Evolutionary conservation across 306 rosid genomes (phyloP), one percentile per base, ranked within the genome.

Genomic region (Fagus crenata): DNA sequence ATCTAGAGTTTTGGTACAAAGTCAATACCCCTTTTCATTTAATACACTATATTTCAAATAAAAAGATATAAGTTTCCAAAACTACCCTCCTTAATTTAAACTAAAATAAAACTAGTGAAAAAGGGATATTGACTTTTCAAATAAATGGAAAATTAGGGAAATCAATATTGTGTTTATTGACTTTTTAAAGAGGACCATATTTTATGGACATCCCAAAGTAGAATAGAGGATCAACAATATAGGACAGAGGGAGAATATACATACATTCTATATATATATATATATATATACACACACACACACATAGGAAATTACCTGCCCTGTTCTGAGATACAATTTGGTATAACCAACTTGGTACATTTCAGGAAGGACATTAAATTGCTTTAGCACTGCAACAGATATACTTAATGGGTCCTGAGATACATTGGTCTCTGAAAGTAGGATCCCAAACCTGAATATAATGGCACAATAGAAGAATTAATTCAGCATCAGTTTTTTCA

Each of bases 321-420:
- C 99, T 4, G 89, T 73, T 82, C 96, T 93, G 69, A 96, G 92
- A 82, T 84, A 96, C 72, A 96, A 82, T 87, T 96, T 96, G 12
- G 96, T 92, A 88, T 86, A 96, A 76, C 99, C 99, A 85, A 92
- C 88, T 85, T 86, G 99, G 85, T 89, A 96, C 97, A 93, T 89
- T 80, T 89, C 98, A 7, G 97, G 92, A 68, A 80, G 93, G 87
- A 91, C 78, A 72, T 85, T 86, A 74, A 91, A 90, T 71, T 91
- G 91, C 84, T 89, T 96, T 72, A 96, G 85, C 79, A 96, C 82
- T 75, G 96, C 91, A 75, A 91, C 83, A 13, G 97, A 91, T 73
- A 89, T 82, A 79, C 98, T 96, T 77, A 96, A 83, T 69, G 98
- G 97, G 87, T 96, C 98, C 80, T 73, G 87, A 56, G 89, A 82